Evolutionary conservation across 1,284 basidiomycete genomes (phyloP).

Genomic region (Fomitiporia mediterranea): DNA sequence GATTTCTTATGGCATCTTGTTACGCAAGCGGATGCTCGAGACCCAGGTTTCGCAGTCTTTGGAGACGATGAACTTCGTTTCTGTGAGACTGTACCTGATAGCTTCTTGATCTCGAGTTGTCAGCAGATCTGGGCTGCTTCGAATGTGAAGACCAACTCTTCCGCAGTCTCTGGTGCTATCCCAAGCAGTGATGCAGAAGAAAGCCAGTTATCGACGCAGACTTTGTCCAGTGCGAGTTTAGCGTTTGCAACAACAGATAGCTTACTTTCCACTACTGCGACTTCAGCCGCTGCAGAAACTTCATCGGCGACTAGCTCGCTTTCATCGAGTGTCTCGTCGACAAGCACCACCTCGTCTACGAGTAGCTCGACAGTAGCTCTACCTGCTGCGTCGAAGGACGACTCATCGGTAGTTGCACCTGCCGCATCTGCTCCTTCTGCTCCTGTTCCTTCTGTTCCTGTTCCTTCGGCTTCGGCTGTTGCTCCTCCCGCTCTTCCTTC

Average conservation of each 20-base stretch:
- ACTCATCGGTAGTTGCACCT: conserved; percentile 20
- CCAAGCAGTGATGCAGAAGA: too few relatives aligned
- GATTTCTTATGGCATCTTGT: conserved; percentile 49
- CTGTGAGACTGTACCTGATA: conserved; percentile 53
- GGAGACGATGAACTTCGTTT: conserved; percentile 44
- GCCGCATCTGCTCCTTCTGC: not conserved
- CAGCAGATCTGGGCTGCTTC: conserved; percentile 49
- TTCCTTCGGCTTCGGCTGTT: not conserved
- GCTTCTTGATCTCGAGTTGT: conserved; percentile 45
- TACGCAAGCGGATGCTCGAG: conserved; percentile 42
- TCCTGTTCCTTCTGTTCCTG: not conserved
- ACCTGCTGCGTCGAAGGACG: too few relatives aligned
- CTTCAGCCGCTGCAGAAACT: too few relatives aligned
- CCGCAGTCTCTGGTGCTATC: not conserved
- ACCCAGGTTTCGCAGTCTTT: conserved; percentile 52
- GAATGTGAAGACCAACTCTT: conserved; percentile 11
- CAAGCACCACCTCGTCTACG: not conserved
- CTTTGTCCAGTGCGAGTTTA: not conserved
- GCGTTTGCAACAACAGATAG: not conserved
- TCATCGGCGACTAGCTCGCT: conserved; percentile 14
- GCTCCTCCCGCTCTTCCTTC: too few relatives aligned
- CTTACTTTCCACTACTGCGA: too few relatives aligned
- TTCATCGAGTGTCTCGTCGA: conserved; percentile 5
- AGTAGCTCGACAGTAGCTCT: conserved; percentile 4
- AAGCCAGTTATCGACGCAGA: too few relatives aligned